Conservation (phyloP, 1,284 basidiomycete species). For the Microbotryum scabiosae region DNA sequence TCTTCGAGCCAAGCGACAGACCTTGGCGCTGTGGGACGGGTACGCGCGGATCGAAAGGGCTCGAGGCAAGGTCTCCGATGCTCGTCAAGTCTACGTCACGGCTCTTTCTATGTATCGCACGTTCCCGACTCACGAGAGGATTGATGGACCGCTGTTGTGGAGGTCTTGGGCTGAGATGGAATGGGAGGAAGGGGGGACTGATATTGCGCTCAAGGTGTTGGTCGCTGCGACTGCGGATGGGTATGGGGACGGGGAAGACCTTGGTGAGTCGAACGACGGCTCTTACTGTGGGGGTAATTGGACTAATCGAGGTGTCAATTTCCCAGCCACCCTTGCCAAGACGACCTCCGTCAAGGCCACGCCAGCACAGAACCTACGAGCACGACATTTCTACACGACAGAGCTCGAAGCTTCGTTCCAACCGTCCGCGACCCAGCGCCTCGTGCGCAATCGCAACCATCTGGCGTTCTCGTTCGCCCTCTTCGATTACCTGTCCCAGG, state of each 20-base stretch:
- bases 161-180: conserved; percentile 87
- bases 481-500: conserved; percentile 30
- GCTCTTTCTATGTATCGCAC: conserved; percentile 39
- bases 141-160: conserved; percentile 49
- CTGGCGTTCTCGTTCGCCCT: conserved; percentile 30
- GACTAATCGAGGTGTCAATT: background rate
- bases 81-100: conserved; percentile 73
- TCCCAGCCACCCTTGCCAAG: conserved; percentile 10
- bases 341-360: conserved; percentile 2
- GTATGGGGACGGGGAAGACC: conserved; percentile 1
- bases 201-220: conserved; percentile 55
- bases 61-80: conserved; percentile 60
- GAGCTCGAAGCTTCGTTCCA: conserved; percentile 27
- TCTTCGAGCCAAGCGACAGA: conserved; percentile 56
- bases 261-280: conserved; percentile 5
- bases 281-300: background rate
- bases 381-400: conserved; percentile 21
- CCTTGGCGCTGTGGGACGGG: conserved; percentile 64
- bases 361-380: conserved; percentile 21
- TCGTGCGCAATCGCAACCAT: conserved; percentile 32
- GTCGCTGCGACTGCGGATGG: conserved; percentile 43
- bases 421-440: conserved; percentile 22
- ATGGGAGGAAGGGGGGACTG: conserved; percentile 55
- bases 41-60: conserved; percentile 72
- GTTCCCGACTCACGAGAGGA: conserved; percentile 17